Evolutionary conservation across 2,329 filamentous ascomycete species (phyloP).

Genomic region (Esteya vermicola): DNA sequence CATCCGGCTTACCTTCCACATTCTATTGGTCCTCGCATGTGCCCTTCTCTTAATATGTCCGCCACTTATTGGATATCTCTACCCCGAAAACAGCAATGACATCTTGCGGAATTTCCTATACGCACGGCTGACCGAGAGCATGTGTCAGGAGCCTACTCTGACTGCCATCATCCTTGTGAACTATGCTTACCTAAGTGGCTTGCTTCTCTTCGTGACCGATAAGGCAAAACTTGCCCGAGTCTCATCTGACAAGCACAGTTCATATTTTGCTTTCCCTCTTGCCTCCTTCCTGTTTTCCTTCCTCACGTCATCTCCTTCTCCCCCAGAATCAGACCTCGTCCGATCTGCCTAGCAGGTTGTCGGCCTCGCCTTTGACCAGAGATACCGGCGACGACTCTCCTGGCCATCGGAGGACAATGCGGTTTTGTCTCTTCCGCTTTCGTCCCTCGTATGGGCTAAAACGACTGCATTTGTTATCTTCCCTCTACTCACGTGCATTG

Average conservation of each 20-base stretch:
- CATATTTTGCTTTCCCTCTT: neutral
- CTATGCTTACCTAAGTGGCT: slow-evolving; percentile 5
- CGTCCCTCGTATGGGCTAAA: neutral
- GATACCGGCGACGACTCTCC: neutral
- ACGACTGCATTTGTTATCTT: neutral
- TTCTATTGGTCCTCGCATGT: neutral
- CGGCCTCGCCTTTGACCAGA: slow-evolving; percentile 6
- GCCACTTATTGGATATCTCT: neutral
- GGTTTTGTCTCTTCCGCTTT: neutral
- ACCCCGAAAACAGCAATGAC: neutral
- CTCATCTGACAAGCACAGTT: neutral
- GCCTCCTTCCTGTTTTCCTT: neutral
- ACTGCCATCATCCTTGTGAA: slow-evolving; percentile 1
- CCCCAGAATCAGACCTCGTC: no score
- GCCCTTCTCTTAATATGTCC: neutral
- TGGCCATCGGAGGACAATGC: neutral
- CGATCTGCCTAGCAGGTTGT: neutral
- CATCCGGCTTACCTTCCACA: neutral
- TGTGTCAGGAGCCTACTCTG: neutral
- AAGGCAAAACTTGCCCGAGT: neutral
- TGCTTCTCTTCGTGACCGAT: slow-evolving; percentile 1
- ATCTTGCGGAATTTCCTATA: neutral
- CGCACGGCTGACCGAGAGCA: neutral
- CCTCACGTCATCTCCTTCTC: no score
- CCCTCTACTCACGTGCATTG: neutral